phyloP scores from a whole-genome alignment of 495 filamentous ascomycete species.

The Jackrogersella multiformis region DNA sequence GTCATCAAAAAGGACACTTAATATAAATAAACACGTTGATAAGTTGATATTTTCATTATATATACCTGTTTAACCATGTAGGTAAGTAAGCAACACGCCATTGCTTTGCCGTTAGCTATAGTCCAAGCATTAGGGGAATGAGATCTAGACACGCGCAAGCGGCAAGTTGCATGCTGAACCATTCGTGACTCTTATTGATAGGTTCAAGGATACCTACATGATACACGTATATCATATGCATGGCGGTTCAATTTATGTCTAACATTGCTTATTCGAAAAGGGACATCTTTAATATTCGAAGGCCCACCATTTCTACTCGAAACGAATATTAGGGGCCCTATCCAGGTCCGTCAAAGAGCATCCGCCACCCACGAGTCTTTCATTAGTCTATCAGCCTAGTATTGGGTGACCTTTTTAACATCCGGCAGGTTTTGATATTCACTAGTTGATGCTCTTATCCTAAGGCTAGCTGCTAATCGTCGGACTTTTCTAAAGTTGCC shows the following conservation, averaged over 20 bases:
- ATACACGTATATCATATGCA: constrained; percentile 19
- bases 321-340: background rate
- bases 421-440: background rate
- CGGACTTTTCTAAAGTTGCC: background rate
- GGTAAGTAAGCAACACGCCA: too few relatives aligned
- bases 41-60: background rate
- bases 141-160: constrained; percentile 6
- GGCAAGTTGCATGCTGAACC: constrained; percentile 18
- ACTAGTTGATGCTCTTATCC: too few relatives aligned
- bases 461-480: background rate
- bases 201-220: constrained; percentile 22
- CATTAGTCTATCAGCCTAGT: background rate
- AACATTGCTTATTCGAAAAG: constrained; percentile 20
- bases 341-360: background rate
- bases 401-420: background rate
- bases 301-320: background rate
- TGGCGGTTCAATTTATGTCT: constrained; percentile 20
- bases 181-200: constrained; percentile 20
- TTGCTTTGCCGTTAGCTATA: background rate
- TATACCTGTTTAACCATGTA: too few relatives aligned
- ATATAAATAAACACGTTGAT: background rate
- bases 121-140: too few relatives aligned
- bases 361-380: background rate
- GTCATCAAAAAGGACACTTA: background rate
- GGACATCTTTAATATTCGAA: background rate